phyloP scores from a whole-genome alignment of 2,329 filamentous ascomycete species.

The Periconia macrospinosa region DNA sequence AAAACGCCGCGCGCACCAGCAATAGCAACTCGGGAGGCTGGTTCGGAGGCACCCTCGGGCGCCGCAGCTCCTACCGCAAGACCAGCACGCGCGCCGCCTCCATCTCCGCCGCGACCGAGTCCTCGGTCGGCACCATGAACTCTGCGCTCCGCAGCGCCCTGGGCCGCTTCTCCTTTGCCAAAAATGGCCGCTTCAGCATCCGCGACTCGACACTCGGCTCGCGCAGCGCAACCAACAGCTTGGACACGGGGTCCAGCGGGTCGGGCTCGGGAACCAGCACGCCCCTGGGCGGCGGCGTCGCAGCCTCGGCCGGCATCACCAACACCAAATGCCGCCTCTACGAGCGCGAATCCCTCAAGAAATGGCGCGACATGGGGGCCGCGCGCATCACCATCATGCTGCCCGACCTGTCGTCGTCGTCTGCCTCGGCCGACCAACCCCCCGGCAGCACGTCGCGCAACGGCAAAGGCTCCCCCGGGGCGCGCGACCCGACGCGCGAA shows the following conservation, averaged over 20 bases:
- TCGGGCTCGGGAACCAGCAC: conserved; percentile 43
- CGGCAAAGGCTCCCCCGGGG: conserved; percentile 39
- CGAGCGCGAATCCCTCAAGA: conserved; percentile 69
- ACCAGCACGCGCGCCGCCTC: conserved; percentile 57
- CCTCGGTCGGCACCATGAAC: conserved; percentile 74
- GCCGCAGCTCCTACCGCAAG: conserved; percentile 59
- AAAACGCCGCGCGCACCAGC: conserved; percentile 48
- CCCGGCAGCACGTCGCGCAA: conserved; percentile 19
- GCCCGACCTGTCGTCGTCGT: no score
- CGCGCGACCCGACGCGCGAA: conserved; percentile 58
- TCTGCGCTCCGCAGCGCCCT: conserved; percentile 74
- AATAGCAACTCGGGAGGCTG: conserved; percentile 50
- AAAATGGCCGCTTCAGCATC: conserved; percentile 78
- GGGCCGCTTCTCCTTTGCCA: conserved; percentile 68
- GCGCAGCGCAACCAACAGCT: conserved; percentile 59
- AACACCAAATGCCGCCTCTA: conserved; percentile 89
- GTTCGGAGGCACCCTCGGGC: conserved; percentile 49
- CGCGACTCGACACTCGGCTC: conserved; percentile 73
- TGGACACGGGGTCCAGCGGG: conserved; percentile 51
- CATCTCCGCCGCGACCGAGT: conserved; percentile 68
- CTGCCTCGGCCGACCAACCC: conserved; percentile 21
- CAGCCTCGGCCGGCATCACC: conserved; percentile 65
- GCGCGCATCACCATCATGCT: conserved; percentile 81
- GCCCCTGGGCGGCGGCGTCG: conserved; percentile 35
- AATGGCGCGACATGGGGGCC: conserved; percentile 91